These are phyloP conservation scores for Penicillium chermesinum DNA, from an alignment of 495 filamentous ascomycete genomes.

Conservation along the genomic window DNA sequence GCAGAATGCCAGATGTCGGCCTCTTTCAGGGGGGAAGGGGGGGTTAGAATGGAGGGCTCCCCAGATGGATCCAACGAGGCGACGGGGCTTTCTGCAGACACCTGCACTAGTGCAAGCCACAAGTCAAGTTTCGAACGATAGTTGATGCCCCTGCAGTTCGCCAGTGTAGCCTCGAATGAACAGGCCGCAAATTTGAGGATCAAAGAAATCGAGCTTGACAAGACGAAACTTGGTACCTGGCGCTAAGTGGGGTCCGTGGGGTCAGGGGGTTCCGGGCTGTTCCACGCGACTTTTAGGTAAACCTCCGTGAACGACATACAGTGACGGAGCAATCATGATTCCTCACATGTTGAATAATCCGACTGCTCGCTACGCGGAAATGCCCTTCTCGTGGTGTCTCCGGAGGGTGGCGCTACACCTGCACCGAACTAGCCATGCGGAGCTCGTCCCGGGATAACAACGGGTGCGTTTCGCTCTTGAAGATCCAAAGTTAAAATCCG, in stretches of 20 bases:
- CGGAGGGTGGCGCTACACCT: no score
- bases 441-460: conserved; percentile 8
- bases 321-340: conserved; percentile 7
- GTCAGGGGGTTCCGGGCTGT: conserved; percentile 2
- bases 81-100: neutral
- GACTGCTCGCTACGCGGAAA: neutral
- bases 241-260: conserved; percentile 1
- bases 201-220: neutral
- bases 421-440: no score
- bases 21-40: neutral
- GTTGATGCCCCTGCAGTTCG: conserved; percentile 4
- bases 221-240: neutral
- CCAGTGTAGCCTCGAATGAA: neutral
- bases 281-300: conserved; percentile 7
- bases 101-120: conserved; percentile 17
- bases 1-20: no score
- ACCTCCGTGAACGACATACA: conserved; percentile 4
- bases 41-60: neutral
- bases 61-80: neutral
- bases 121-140: conserved; percentile 10
- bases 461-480: conserved; percentile 18
- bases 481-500: conserved; percentile 5
- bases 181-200: neutral
- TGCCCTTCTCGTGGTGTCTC: no score
- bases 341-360: neutral